These are phyloP conservation scores for Chionographis japonica DNA, from an alignment of 106 monocot genomes.

Conservation along the genomic window DNA sequence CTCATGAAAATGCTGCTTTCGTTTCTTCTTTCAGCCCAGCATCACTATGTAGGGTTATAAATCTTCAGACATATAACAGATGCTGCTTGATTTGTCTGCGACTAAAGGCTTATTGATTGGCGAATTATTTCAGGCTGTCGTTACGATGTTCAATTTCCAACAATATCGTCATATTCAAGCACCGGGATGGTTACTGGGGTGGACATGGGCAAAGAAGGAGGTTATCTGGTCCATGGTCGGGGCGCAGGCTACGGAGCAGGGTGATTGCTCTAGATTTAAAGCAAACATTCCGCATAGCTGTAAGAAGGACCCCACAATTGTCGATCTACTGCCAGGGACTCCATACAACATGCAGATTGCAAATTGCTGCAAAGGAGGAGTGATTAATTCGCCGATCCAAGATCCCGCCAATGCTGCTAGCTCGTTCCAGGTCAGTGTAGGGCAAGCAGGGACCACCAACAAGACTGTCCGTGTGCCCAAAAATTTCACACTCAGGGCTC, in stretches of 20 bases:
- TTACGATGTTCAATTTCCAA: constrained; percentile 84
- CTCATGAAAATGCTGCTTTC: neutral
- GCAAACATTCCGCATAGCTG: constrained; percentile 69
- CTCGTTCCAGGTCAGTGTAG: constrained; percentile 74
- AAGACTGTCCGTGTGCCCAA: constrained; percentile 57
- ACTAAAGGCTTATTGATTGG: neutral
- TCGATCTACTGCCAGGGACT: constrained; percentile 76
- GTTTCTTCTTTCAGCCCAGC: neutral
- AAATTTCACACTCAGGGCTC: constrained; percentile 49
- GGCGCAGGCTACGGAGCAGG: constrained; percentile 70
- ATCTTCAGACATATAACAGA: neutral
- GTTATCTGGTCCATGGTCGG: constrained; percentile 79
- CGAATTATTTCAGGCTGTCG: constrained; percentile 53
- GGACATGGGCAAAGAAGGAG: constrained; percentile 83
- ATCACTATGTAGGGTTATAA: too few relatives aligned
- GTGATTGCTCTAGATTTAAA: constrained; percentile 77
- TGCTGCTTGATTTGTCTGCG: neutral
- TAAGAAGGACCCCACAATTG: constrained; percentile 46
- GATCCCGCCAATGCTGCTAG: constrained; percentile 55
- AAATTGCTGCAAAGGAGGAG: constrained; percentile 87
- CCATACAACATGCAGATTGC: constrained; percentile 91
- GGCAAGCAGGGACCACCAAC: constrained; percentile 59
- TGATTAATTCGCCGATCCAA: constrained; percentile 57
- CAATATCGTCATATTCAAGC: constrained; percentile 88
- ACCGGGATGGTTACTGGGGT: constrained; percentile 76